Percentiles rank a stretch among this genome's conserved stretches.
phyloP scores from a whole-genome alignment of 2,329 filamentous ascomycete species.

The Piedraia hortae region DNA sequence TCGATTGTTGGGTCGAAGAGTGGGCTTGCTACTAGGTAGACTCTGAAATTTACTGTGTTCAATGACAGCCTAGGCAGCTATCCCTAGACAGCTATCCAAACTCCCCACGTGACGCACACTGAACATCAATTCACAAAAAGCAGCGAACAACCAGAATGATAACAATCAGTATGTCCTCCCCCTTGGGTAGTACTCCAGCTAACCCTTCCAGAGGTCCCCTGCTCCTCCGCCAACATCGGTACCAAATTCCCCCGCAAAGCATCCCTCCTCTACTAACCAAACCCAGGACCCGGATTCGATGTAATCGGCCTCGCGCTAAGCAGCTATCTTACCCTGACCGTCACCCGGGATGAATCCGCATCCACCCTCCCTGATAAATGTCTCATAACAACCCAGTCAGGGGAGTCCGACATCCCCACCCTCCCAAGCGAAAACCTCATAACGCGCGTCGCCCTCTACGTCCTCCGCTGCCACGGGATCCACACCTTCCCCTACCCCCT shows the following conservation, averaged over 20 bases:
- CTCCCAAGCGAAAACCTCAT: constrained; percentile 74
- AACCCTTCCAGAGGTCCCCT: constrained; percentile 46
- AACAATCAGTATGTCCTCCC: constrained; percentile 1
- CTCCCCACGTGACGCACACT: no score
- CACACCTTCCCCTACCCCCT: constrained; percentile 63
- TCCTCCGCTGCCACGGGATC: constrained; percentile 73
- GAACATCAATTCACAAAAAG: no score
- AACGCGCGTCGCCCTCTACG: constrained; percentile 79
- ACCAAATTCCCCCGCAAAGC: constrained; percentile 2
- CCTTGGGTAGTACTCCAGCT: no score
- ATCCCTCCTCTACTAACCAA: neutral
- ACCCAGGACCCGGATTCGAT: constrained; percentile 59
- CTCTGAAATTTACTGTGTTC: no score
- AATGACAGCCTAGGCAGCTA: no score
- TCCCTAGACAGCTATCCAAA: no score
- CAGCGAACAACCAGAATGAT: constrained; percentile 1
- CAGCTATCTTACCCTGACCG: constrained; percentile 70
- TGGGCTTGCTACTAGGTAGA: constrained; percentile 10
- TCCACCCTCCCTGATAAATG: constrained; percentile 47
- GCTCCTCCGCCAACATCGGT: constrained; percentile 89
- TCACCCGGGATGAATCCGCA: constrained; percentile 36
- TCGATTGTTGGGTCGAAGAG: constrained; percentile 27
- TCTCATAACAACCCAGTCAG: constrained; percentile 70
- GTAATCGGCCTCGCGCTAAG: constrained; percentile 87
- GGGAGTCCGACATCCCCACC: constrained; percentile 51